Base-by-base conservation (phyloP, 371 early-diverging fungal genomes). In the Syncephalastrum racemosum region DNA sequence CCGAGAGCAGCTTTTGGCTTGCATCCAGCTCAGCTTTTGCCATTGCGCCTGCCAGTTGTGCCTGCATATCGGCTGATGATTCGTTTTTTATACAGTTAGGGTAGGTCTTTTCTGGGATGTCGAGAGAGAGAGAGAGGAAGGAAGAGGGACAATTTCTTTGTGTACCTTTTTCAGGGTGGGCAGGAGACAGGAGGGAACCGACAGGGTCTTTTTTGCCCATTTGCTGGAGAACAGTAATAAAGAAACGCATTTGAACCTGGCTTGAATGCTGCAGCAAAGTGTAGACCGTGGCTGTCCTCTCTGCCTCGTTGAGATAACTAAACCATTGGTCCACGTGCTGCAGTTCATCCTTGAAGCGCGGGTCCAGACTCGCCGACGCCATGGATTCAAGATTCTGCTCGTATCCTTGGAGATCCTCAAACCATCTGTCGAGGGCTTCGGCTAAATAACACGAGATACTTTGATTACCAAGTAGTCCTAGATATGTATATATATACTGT, bases 261-360 rank as follows among this genome's bases (percentile, higher is more conserved):
- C 88, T 90, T 4, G 92, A 86, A 67, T 94, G 90, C 65, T 95
- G 94, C 51, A 95, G 73, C 40, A 97, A 77, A 23, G 89, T 85
- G 68, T 95, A 96, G 46, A 97, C 80, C 23, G 93, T 89, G 20
- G 95, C 88, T 2, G 95, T 96, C 23, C 94, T 80, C 73, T 97
- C 98, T 20, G 93, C 88, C 63, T 94, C 94, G 4, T 89, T 81
- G 54, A 95, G 78, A 24, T 92, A 93, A 12, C 81, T 75, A 77
- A 95, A 96, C 97, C 97, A 97, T 59, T 95, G 90, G 66, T 97
- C 95, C 48, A 97, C 92, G 45, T 94, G 92, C 24, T 85, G 83
- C 46, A 96, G 81, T 68, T 97, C 98, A 42, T 75, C 72, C 49
- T 71, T 71, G 50, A 62, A 67, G 31, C 53, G 59, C 31, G 46